Evolutionary conservation across 768 basidiomycete genomes (phyloP).

Genomic region (Leccinellum albellum): DNA sequence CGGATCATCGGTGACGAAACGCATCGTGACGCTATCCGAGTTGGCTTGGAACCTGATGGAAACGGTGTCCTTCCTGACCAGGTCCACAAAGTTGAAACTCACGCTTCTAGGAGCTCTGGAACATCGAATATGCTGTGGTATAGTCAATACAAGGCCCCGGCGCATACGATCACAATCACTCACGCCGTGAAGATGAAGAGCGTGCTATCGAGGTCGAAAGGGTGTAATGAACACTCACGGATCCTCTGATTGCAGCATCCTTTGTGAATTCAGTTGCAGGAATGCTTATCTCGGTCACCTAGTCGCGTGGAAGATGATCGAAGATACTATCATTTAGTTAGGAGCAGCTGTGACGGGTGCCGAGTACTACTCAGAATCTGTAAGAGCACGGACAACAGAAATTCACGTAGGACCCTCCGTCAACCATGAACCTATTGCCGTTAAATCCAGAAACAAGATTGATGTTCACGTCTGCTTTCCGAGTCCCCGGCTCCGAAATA

Average conservation of each 20-base stretch:
- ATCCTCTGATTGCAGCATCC: constrained; percentile 31
- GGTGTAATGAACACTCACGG: constrained; percentile 12
- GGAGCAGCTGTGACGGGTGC: constrained; percentile 10
- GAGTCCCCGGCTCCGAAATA: constrained; percentile 11
- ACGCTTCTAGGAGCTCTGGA: constrained; percentile 38
- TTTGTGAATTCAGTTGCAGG: constrained; percentile 9
- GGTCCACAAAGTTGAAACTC: constrained; percentile 44
- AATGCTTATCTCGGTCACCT: constrained; percentile 18
- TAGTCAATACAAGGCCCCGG: not conserved
- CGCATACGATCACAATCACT: not conserved
- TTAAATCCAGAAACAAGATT: constrained; percentile 11
- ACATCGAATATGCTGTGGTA: constrained; percentile 40
- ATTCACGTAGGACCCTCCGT: constrained; percentile 1
- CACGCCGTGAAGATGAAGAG: constrained; percentile 23
- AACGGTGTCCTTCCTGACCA: constrained; percentile 51
- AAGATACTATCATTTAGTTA: constrained; percentile 17
- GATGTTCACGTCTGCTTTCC: constrained; percentile 25
- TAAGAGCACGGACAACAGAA: constrained; percentile 17
- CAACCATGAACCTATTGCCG: constrained; percentile 3
- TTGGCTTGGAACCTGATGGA: constrained; percentile 26
- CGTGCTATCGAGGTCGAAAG: constrained; percentile 12
- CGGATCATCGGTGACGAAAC: constrained; percentile 67
- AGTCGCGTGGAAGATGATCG: constrained; percentile 6
- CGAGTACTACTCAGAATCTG: constrained; percentile 22
- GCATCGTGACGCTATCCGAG: constrained; percentile 45